Base-by-base conservation (phyloP, 208 protist genomes). In the Trypanosoma scelopori region DNA sequence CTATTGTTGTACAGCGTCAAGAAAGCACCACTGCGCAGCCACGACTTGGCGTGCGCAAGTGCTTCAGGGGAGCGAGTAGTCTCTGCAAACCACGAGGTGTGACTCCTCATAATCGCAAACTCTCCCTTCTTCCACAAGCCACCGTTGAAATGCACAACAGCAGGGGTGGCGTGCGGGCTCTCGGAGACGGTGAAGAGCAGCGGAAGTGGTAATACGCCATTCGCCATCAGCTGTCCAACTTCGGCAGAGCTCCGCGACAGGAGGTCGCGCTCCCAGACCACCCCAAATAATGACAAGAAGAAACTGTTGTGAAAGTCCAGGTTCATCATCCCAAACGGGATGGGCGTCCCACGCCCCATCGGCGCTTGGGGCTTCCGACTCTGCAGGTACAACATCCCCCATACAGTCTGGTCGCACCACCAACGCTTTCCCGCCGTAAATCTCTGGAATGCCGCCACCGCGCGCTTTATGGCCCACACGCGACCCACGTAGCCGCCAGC, bases 331-430 rank as follows among this genome's bases (percentile, higher is more conserved):
- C 64, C 64, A 27, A 5, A 5, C 23, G 56, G 52, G 22, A 62
- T 28, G 30, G 6, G 43, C 43, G 49, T 1, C 1, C 25, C 13
- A 16, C 16, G 5, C 4, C 3, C 3, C 25, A 51, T 5, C 7
- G 7, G n/a, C 1, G 22, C 1, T 51, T 63, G 4, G 3, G 37
- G 50, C 5, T 3, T 59, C 7, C 48, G 2, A 25, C 67, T 60
- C 58, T 39, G 67, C 5, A 66, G 7, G 28, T 64, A 64, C 13
- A 73, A 23, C 23, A 63, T 23, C 3, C 32, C 49, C 57, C 53
- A 61, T 7, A 49, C 32, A 22, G 28, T 58, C 42, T 73, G 67
- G 28, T 73, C 67, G 49, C 67, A 73, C 47, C 48, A 51, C 56
- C 53, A 64, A 42, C 6, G 9, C 11, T 20, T 56, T 9, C 23